These are phyloP conservation scores for Penicillium sp. DNA, from an alignment of 2,329 filamentous ascomycete genomes.

Conservation along the genomic window DNA sequence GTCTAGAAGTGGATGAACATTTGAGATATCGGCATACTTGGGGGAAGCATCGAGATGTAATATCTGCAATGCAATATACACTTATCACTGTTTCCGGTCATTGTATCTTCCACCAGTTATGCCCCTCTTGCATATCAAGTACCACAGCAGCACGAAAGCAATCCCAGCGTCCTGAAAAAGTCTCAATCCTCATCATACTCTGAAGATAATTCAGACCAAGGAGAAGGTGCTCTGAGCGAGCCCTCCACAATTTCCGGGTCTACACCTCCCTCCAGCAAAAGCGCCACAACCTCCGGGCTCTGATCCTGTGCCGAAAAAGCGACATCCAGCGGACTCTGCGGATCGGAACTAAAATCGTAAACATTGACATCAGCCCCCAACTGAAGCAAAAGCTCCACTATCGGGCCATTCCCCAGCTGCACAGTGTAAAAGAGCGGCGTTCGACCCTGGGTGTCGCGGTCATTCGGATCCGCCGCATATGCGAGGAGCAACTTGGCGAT, in stretches of 20 bases:
- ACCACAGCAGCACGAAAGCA: not conserved
- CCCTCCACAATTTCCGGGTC: not conserved
- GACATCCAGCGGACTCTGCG: not conserved
- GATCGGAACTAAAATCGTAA: not conserved
- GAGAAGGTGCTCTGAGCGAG: not conserved
- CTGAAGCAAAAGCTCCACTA: not conserved
- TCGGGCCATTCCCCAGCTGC: not conserved
- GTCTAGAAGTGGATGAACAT: not conserved
- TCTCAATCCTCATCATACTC: not conserved
- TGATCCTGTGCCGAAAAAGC: not conserved
- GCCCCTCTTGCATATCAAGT: not conserved
- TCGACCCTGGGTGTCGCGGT: not conserved
- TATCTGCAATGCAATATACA: not conserved
- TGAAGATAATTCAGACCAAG: not conserved
- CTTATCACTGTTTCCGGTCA: not conserved
- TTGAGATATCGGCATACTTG: too few species aligned
- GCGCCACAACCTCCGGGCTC: not conserved
- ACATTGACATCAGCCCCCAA: not conserved
- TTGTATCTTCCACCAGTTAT: not conserved
- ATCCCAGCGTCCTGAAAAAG: not conserved
- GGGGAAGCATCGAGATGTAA: too few species aligned
- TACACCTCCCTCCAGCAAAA: not conserved
- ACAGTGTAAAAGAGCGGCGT: not conserved
- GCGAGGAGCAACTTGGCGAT: not conserved
- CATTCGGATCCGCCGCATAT: not conserved